A percentile compares a stretch with the other conserved stretches of the same genome.
Conservation (phyloP, 2,329 filamentous ascomycete species). For the Teratosphaeria gauchensis region DNA sequence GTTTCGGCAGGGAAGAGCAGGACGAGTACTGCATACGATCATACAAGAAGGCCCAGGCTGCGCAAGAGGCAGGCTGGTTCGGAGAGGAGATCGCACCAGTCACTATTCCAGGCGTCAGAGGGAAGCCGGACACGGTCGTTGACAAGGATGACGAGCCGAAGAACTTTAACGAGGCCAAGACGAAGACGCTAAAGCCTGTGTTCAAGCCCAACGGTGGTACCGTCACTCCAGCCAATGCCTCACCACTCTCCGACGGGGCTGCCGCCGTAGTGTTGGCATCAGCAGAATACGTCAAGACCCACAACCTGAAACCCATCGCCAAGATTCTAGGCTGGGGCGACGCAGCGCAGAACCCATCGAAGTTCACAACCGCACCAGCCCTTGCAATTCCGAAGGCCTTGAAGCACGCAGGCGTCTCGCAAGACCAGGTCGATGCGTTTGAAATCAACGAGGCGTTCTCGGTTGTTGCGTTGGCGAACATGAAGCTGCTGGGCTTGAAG, state of each 20-base stretch:
- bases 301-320: slow-evolving; percentile 81
- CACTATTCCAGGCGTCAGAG: slow-evolving; percentile 76
- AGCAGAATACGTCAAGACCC: slow-evolving; percentile 85
- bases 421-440: slow-evolving; percentile 76
- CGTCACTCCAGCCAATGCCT: slow-evolving; percentile 92
- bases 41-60: slow-evolving; percentile 86
- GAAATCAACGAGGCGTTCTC: slow-evolving; percentile 99
- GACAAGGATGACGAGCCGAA: slow-evolving; percentile 91
- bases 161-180: slow-evolving; percentile 56
- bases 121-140: slow-evolving; percentile 74
- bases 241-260: slow-evolving; percentile 90
- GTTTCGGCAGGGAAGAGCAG: slow-evolving; percentile 72
- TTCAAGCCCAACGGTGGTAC: slow-evolving; percentile 74
- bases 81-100: slow-evolving; percentile 79
- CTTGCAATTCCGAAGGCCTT: slow-evolving; percentile 95
- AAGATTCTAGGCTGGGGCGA: slow-evolving; percentile 98
- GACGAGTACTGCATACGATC: slow-evolving; percentile 92
- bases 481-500: slow-evolving; percentile 74
- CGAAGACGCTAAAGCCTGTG: slow-evolving; percentile 51
- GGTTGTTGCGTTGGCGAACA: slow-evolving; percentile 89
- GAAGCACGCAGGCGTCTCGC: slow-evolving; percentile 77
- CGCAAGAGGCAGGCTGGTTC: slow-evolving; percentile 74
- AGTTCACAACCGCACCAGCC: slow-evolving; percentile 90
- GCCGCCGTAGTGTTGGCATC: slow-evolving; percentile 88
- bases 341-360: slow-evolving; percentile 79